A percentile compares a stretch with the other conserved stretches of the same genome.
These are phyloP conservation scores for Filobasidium floriforme DNA, from an alignment of 768 basidiomycete species.

Conservation along the genomic window DNA sequence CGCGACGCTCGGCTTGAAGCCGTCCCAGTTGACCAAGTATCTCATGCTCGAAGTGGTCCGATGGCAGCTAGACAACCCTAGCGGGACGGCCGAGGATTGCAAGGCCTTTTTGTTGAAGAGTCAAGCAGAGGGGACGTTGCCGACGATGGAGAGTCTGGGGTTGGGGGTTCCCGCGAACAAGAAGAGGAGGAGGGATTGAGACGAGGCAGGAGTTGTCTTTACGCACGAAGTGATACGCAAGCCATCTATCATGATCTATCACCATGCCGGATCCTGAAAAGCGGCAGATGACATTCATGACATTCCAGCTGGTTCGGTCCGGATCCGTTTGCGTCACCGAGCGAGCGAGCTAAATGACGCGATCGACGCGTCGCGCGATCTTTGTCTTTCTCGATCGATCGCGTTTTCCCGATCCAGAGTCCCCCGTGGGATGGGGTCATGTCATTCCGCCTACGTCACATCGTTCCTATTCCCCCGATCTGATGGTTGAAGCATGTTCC, in stretches of 20 bases:
- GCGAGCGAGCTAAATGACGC: constrained; percentile 1
- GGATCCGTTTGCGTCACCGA: not conserved
- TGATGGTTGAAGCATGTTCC: not conserved
- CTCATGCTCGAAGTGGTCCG: constrained; percentile 61
- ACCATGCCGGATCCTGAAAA: not conserved
- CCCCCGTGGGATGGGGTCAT: not conserved
- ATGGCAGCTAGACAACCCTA: constrained; percentile 79
- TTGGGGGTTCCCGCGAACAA: not conserved
- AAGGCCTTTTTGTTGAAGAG: constrained; percentile 54
- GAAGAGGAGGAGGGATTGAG: constrained; percentile 3
- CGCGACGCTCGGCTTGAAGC: constrained; percentile 51
- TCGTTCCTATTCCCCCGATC: not conserved
- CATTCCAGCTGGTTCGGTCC: not conserved
- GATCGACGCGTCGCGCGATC: not conserved
- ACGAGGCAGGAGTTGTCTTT: not conserved
- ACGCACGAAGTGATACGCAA: not conserved
- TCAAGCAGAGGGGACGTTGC: constrained; percentile 47
- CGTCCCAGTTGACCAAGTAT: constrained; percentile 64
- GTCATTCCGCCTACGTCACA: not conserved
- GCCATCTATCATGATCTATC: not conserved
- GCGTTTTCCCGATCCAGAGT: not conserved
- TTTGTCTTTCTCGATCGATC: constrained; percentile 2
- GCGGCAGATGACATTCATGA: not conserved
- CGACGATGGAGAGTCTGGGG: constrained; percentile 6
- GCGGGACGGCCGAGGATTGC: constrained; percentile 61